Evolutionary conservation across 2,329 filamentous ascomycete genomes (phyloP), one percentile per base, ranked within the genome.

Genomic region (Penicillium thymicola): DNA sequence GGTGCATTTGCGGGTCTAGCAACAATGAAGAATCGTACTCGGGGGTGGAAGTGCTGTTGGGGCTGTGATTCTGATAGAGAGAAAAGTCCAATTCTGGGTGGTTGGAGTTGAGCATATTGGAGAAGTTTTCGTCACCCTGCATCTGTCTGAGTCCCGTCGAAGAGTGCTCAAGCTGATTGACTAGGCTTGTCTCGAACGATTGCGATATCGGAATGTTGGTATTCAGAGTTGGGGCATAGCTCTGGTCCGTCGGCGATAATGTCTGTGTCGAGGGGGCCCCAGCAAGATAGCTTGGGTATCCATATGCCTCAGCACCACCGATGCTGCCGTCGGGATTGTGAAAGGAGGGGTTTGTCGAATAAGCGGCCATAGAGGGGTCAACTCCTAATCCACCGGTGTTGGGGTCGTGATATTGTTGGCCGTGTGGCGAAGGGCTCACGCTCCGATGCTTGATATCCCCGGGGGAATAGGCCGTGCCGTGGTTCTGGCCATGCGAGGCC

Each of bases 391-490:
- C 49, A 36, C 49, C 62, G 25, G 67, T 50, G 44, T 67, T 62
- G 34, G 65, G 64, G 53, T 74, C 67, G 34, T 74, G 69, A 65
- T 73, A 76, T 37, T 67, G 68, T n/a, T 76, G 74, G 47, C 67
- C 70, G 64, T 75, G 76, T 43, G 71, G 66, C 47, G 75, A 76
- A 53, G 72, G 74, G 69, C 76, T 78, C 66, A 76, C 67, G 59
- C 72, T 72, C 60, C 72, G 75, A 67, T 66, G 71, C 58, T 73
- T 70, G 65, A 71, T 66, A 54, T 69, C 68, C 44, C 62, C 69
- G 11, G 72, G 72, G 47, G 71, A 64, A 51, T 75, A 69, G 54
- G 71, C 74, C 60, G 74, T 67, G 53, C 70, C 65, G 40, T 67
- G 70, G 54, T 65, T 65, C 53, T 63, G 64, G 41, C 71, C 68